Evolutionary conservation across 139 green algal species (phyloP).

Genomic region (Deuterostichococcus epilithicus): DNA sequence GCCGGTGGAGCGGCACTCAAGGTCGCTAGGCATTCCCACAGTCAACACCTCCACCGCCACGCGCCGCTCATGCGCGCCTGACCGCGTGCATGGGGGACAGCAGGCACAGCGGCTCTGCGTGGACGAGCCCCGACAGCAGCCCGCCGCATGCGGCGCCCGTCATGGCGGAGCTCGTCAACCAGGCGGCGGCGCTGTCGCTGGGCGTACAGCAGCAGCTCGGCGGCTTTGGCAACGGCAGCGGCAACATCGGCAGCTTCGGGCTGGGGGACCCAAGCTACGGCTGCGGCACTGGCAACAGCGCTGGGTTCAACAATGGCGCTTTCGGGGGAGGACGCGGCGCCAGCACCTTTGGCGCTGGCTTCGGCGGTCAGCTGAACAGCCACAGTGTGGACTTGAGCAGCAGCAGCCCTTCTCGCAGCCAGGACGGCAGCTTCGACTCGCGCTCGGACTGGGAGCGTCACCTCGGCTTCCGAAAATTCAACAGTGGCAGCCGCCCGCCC

Average conservation of each 20-base stretch:
- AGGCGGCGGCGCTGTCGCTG: not conserved
- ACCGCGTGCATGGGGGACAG: not conserved
- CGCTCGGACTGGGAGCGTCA: not conserved
- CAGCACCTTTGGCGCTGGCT: not conserved
- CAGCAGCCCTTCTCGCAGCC: not conserved
- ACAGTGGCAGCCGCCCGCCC: not conserved
- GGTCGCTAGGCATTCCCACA: no score
- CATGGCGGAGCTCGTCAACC: not conserved
- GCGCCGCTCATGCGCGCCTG: no score
- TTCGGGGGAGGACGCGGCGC: not conserved
- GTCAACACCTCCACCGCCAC: no score
- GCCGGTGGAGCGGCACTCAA: no score
- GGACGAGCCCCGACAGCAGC: not conserved
- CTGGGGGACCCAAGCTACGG: no score
- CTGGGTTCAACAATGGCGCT: not conserved
- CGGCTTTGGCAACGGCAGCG: not conserved
- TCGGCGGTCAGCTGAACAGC: no score
- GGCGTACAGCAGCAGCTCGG: no score
- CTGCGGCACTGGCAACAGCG: no score
- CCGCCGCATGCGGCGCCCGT: not conserved
- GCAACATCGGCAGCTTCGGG: no score
- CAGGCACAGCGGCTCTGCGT: not conserved
- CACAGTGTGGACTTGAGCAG: not conserved
- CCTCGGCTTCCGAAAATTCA: no score
- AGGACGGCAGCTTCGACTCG: not conserved